Evolutionary conservation across 805 yeast species (phyloP).

Genomic region (Wickerhamomyces bovis): DNA sequence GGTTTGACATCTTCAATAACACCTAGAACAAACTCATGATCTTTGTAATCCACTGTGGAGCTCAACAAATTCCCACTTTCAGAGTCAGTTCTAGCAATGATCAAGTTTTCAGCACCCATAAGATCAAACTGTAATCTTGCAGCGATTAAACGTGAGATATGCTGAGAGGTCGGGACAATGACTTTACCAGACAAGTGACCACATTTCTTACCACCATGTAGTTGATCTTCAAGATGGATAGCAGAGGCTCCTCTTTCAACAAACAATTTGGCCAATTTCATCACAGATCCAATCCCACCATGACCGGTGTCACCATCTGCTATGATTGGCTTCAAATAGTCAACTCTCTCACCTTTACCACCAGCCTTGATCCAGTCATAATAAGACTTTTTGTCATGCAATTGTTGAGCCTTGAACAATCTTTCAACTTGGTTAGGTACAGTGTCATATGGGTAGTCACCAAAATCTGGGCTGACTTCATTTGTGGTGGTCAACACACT

Average conservation of each 20-base stretch:
- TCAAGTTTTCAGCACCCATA: conserved; percentile 50
- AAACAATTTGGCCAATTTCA: conserved; percentile 59
- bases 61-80: conserved; percentile 47
- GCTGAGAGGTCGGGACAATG: conserved; percentile 53
- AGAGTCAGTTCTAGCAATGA: conserved; percentile 59
- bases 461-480: conserved; percentile 62
- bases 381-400: conserved; percentile 49
- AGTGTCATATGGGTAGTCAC: conserved; percentile 64
- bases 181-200: conserved; percentile 61
- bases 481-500: conserved; percentile 52
- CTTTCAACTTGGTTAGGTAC: conserved; percentile 64
- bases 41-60: conserved; percentile 47
- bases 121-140: conserved; percentile 61
- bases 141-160: conserved; percentile 47
- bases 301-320: conserved; percentile 69
- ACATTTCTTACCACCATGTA: conserved; percentile 62
- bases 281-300: conserved; percentile 55
- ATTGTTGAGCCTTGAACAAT: conserved; percentile 48
- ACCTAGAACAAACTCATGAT: conserved; percentile 52
- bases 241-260: conserved; percentile 66
- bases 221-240: conserved; percentile 59
- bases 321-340: conserved; percentile 54
- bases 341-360: conserved; percentile 27
- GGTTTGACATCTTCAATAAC: conserved; percentile 34
- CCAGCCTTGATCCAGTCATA: conserved; percentile 30